Conservation (phyloP, 2,329 filamentous ascomycete genomes). For the Sphaerulina musiva region DNA sequence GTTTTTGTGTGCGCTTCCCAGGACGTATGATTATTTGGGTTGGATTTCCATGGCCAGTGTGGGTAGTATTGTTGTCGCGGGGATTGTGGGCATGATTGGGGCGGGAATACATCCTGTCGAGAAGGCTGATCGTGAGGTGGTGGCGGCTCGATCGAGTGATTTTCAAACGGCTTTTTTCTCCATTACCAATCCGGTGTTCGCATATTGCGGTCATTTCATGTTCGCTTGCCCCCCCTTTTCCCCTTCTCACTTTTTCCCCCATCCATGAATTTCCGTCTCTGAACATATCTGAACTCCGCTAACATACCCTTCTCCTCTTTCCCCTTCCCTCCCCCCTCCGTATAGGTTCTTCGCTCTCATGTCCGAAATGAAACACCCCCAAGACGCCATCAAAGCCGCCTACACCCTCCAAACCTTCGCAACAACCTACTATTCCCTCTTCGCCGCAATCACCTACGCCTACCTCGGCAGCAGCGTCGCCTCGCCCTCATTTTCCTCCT, state of each 20-base stretch:
- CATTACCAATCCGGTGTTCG: conserved; percentile 49
- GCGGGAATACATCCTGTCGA: conserved; percentile 41
- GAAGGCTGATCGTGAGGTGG: conserved; percentile 32
- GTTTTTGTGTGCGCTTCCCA: conserved; percentile 43
- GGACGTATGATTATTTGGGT: conserved; percentile 44
- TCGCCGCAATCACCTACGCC: conserved; percentile 47
- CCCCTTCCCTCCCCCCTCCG: no score
- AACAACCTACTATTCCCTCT: conserved; percentile 46
- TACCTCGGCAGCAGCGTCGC: conserved; percentile 44
- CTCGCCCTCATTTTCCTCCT: conserved; percentile 44
- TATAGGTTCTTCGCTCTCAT: conserved; percentile 2
- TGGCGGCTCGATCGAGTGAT: conserved; percentile 34
- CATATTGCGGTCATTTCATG: conserved; percentile 50
- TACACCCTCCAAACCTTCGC: conserved; percentile 47
- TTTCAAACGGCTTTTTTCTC: conserved; percentile 44
- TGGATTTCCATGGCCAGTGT: conserved; percentile 44
- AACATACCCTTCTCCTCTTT: not conserved
- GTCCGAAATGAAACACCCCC: conserved; percentile 45
- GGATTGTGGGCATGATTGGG: conserved; percentile 42
- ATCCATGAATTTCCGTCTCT: no score
- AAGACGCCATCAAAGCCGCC: conserved; percentile 46
- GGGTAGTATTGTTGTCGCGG: conserved; percentile 45
- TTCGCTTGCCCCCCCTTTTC: conserved; percentile 48
- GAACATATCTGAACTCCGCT: not conserved
- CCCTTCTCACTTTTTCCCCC: no score